phyloP scores from a whole-genome alignment of 768 basidiomycete genomes.

The Termitomyces sp. region DNA sequence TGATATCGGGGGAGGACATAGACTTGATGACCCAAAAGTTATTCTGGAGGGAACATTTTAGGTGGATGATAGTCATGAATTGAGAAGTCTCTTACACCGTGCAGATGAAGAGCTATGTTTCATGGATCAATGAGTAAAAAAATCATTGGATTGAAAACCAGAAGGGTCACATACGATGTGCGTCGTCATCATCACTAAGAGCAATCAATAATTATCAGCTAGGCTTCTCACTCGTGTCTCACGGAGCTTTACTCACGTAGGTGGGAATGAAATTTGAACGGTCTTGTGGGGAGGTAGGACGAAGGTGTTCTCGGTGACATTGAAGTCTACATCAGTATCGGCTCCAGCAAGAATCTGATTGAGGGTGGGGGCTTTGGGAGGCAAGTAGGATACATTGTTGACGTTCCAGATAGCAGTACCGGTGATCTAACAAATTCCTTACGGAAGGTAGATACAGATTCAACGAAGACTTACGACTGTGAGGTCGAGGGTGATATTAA shows the following conservation, averaged over 20 bases:
- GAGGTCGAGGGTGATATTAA: slow-evolving; percentile 21
- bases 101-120: slow-evolving; percentile 24
- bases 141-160: background rate
- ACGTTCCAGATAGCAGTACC: slow-evolving; percentile 24
- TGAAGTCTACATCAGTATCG: slow-evolving; percentile 27
- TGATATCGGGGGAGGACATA: slow-evolving; percentile 22
- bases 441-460: background rate
- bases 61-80: background rate
- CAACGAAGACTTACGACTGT: slow-evolving; percentile 12
- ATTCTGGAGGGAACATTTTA: slow-evolving; percentile 19
- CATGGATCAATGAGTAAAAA: background rate
- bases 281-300: slow-evolving; percentile 31
- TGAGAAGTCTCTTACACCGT: slow-evolving; percentile 17
- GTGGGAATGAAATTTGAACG: slow-evolving; percentile 33
- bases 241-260: slow-evolving; percentile 13
- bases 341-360: slow-evolving; percentile 35
- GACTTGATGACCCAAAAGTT: slow-evolving; percentile 36
- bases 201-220: background rate
- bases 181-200: slow-evolving; percentile 20
- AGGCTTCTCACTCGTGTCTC: background rate
- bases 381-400: slow-evolving; percentile 26
- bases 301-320: slow-evolving; percentile 31
- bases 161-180: slow-evolving; percentile 18
- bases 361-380: slow-evolving; percentile 24
- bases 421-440: slow-evolving; percentile 7